Percentiles rank a stretch among this genome's conserved stretches.
phyloP scores from a whole-genome alignment of 176 grass and related monocot species.

The Rhynchospora pubera region DNA sequence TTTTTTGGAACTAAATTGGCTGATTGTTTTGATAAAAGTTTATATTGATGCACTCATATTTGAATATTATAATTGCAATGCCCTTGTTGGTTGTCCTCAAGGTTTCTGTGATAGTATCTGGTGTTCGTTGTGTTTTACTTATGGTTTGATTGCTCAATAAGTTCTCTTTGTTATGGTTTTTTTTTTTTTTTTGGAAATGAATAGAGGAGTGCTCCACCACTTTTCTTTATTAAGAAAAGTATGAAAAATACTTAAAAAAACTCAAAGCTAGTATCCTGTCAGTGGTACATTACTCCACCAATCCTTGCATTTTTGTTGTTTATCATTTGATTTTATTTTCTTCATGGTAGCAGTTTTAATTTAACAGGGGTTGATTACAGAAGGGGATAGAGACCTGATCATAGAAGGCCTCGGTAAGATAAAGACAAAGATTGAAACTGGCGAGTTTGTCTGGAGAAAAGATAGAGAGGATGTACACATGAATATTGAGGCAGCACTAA shows the following conservation, averaged over 20 bases:
- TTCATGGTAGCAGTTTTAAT: neutral
- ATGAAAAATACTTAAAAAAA: too few relatives aligned
- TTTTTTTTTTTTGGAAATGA: too few relatives aligned
- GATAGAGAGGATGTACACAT: slow-evolving; percentile 96
- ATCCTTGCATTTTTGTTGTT: too few relatives aligned
- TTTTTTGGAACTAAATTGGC: neutral
- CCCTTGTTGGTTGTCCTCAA: neutral
- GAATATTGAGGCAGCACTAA: slow-evolving; percentile 95
- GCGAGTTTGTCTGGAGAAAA: slow-evolving; percentile 79
- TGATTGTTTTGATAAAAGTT: neutral
- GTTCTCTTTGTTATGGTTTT: too few relatives aligned
- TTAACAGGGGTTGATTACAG: slow-evolving; percentile 81
- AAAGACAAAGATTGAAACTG: slow-evolving; percentile 62
- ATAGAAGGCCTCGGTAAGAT: slow-evolving; percentile 68
- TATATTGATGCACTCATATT: neutral
- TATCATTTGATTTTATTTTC: neutral
- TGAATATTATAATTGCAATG: neutral
- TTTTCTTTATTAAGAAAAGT: too few relatives aligned
- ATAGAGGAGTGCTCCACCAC: too few relatives aligned
- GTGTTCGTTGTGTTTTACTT: neutral
- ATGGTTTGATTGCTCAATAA: neutral
- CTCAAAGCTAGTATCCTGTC: too few relatives aligned
- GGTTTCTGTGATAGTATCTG: neutral
- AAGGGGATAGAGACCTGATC: slow-evolving; percentile 58
- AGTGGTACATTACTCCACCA: too few relatives aligned